Percentiles rank a stretch among this genome's conserved stretches.
Conservation (phyloP, 495 filamentous ascomycete genomes). For the Hyphodiscus hymeniophilus region DNA sequence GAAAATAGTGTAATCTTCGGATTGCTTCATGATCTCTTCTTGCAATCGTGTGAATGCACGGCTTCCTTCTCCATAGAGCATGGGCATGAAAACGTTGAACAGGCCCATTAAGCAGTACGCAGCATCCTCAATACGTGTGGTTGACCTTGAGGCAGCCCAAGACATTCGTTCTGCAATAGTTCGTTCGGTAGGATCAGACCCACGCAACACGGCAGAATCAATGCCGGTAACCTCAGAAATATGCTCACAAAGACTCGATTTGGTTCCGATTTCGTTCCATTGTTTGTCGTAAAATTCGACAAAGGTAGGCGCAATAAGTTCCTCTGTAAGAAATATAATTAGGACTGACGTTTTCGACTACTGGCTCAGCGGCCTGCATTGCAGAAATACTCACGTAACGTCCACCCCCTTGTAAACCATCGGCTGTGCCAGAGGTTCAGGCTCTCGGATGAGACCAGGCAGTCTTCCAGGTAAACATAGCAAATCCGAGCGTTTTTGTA, state of each 20-base stretch:
- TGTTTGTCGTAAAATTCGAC: neutral
- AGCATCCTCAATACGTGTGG: neutral
- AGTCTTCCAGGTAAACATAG: no score
- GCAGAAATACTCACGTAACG: no score
- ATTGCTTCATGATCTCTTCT: neutral
- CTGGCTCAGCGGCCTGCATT: no score
- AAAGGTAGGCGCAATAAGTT: neutral
- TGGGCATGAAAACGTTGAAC: conserved; percentile 1
- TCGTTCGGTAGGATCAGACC: neutral
- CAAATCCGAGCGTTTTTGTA: no score
- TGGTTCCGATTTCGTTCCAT: neutral
- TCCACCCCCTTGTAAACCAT: no score
- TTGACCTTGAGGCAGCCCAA: neutral
- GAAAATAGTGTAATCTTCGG: neutral
- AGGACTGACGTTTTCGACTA: no score
- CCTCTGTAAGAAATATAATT: neutral
- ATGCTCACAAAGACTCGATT: neutral
- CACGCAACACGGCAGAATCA: neutral
- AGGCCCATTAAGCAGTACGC: neutral
- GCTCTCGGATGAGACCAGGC: no score
- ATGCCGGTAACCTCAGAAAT: neutral
- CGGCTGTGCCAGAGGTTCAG: no score
- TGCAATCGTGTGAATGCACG: neutral
- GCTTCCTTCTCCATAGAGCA: neutral
- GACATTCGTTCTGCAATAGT: neutral